A percentile compares a stretch with the other conserved stretches of the same genome.
Evolutionary conservation across 2,329 filamentous ascomycete species (phyloP).

Genomic region (Ascosphaera aggregata): DNA sequence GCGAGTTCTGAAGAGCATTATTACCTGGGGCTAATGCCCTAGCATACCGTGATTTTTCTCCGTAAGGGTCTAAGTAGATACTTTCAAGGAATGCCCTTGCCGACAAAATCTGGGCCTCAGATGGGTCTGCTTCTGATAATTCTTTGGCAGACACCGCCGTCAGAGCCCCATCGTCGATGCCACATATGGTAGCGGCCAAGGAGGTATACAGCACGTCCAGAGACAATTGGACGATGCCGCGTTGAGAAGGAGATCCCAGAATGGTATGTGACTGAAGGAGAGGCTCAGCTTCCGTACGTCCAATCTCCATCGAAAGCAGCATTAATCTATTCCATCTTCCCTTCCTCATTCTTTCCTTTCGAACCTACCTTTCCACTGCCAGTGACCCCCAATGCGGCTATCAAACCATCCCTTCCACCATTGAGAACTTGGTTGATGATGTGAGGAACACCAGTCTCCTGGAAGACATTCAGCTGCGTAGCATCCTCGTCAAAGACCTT

Average conservation of each 20-base stretch:
- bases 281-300: too few relatives aligned
- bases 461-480: conserved; percentile 67
- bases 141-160: conserved; percentile 23
- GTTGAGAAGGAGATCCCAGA: conserved; percentile 62
- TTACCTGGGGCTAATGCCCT: not conserved
- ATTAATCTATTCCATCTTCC: too few relatives aligned
- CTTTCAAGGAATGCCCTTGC: conserved; percentile 59
- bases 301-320: too few relatives aligned
- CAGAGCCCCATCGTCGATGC: conserved; percentile 21
- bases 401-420: conserved; percentile 65
- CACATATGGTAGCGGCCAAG: conserved; percentile 47
- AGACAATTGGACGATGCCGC: conserved; percentile 75
- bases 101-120: conserved; percentile 54
- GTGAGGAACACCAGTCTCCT: conserved; percentile 48
- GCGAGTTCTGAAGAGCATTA: not conserved
- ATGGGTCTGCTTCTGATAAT: conserved; percentile 43
- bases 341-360: conserved; percentile 1
- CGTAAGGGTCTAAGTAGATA: conserved; percentile 42
- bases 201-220: conserved; percentile 78
- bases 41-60: conserved; percentile 12
- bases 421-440: conserved; percentile 64
- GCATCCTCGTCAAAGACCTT: conserved; percentile 76
- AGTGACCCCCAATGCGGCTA: conserved; percentile 83
- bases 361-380: conserved; percentile 75
- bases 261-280: conserved; percentile 99